Base-by-base conservation (phyloP, 176 grass and related monocot genomes). In the Pharus latifolius region DNA sequence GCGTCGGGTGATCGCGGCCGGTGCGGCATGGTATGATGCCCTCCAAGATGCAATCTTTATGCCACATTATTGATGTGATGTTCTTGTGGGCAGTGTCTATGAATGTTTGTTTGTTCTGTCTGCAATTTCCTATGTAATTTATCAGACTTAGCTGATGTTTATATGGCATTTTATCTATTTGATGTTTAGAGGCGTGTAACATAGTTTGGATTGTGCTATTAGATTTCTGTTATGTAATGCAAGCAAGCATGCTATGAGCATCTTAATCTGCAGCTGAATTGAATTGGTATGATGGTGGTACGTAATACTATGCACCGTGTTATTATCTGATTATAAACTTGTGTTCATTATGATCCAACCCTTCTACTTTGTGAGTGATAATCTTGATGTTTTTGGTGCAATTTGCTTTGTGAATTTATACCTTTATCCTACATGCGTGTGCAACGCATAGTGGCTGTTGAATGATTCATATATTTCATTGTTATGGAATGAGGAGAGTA, bases 1-100 rank as follows among this genome's bases (percentile, higher is more conserved):
- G 86, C 46, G 77, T 85, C 24, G 78, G 24, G 57, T 91, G 74
- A 96, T 65, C 8, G 0, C 6, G 8, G n/a, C n/a, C 17, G 12
- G n/a, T 10, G 23, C 1, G 25, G 18, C 40, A 3, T 73, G 61
- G 47, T 50, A 31, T 63, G 16, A 68, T 47, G 56, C 23, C 37
- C 56, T 30, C 7, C 5, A 32, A 76, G 45, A 60, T 61, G 42
- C 16, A 13, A 13, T 46, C 2, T 55, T 47, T 60, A 7, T 17
- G 11, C 26, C 20, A 37, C 13, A 11, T 3, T 49, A 10, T 19
- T 60, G 24, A 24, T 74, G 12, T 60, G 24, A 24, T 74, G 12
- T 57, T 66, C 32, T 57, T 67, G 26, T 15, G 74, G 57, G 56
- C 29, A 12, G 16, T 33, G 57, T 11, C 1, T 65, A 32, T 43